Conservation (phyloP, 768 basidiomycete species). For the Rhizopogon roseolus region DNA sequence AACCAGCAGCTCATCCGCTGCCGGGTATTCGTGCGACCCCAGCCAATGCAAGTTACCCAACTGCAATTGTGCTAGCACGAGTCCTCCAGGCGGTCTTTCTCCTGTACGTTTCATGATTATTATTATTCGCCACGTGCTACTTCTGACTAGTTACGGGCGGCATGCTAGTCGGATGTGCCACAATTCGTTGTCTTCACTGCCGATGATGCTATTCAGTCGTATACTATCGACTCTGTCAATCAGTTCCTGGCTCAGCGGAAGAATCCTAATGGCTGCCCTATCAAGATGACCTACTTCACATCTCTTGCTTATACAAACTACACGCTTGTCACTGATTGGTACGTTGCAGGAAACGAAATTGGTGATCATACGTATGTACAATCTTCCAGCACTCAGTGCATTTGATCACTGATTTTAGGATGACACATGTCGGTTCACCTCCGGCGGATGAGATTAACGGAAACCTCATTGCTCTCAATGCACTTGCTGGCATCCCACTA, state of each 20-base stretch:
- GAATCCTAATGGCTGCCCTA: constrained; percentile 73
- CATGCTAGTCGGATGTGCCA: constrained; percentile 51
- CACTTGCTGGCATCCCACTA: constrained; percentile 73
- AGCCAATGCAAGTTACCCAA: constrained; percentile 59
- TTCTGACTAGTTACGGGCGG: not conserved
- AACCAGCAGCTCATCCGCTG: constrained; percentile 45
- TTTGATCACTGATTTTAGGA: constrained; percentile 18
- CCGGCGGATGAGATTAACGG: constrained; percentile 66
- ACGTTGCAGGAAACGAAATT: constrained; percentile 78
- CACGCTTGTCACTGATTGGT: constrained; percentile 76
- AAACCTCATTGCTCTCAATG: constrained; percentile 74
- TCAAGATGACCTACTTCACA: constrained; percentile 74
- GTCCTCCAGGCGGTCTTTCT: constrained; percentile 64
- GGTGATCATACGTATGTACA: constrained; percentile 65
- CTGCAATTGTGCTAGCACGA: constrained; percentile 71
- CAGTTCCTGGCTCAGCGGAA: constrained; percentile 69
- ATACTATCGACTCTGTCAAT: constrained; percentile 70
- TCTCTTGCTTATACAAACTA: constrained; percentile 74
- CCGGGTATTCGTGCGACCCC: constrained; percentile 69
- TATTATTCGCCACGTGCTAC: not conserved
- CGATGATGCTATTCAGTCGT: constrained; percentile 73
- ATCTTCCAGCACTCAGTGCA: no score
- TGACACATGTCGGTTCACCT: constrained; percentile 72
- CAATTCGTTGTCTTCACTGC: constrained; percentile 73
- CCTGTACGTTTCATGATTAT: constrained; percentile 45